Percentiles rank a stretch among this genome's conserved stretches.
Evolutionary conservation across 2,329 filamentous ascomycete genomes (phyloP).

Genomic region (Ascochyta pisi): DNA sequence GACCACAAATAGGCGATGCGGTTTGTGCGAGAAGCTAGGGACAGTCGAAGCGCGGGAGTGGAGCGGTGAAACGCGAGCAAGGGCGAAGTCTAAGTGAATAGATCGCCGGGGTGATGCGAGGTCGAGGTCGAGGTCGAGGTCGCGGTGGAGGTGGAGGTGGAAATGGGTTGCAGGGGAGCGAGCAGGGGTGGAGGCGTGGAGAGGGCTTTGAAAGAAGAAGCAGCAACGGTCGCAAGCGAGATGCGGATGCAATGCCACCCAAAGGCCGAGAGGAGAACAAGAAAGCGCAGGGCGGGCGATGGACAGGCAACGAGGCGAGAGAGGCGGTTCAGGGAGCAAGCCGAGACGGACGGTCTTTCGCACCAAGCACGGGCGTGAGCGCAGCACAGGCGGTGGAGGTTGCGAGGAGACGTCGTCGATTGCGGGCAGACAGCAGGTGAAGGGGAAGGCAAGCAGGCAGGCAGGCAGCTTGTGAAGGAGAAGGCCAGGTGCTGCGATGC

Average conservation of each 20-base stretch:
- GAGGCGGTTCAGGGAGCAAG: slow-evolving; percentile 1
- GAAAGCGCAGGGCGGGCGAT: slow-evolving; percentile 11
- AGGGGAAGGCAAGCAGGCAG: neutral
- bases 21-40: slow-evolving; percentile 15
- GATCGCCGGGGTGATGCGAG: slow-evolving; percentile 41
- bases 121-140: slow-evolving; percentile 2
- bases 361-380: slow-evolving; percentile 14
- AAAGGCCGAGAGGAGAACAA: slow-evolving; percentile 16
- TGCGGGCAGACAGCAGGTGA: slow-evolving; percentile 10
- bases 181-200: slow-evolving; percentile 11
- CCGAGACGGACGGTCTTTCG: slow-evolving; percentile 11
- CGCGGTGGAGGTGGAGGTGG: no score
- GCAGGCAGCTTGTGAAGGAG: neutral
- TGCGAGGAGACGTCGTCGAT: slow-evolving; percentile 11
- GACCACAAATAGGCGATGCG: slow-evolving; percentile 23
- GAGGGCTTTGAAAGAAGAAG: slow-evolving; percentile 18
- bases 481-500: neutral
- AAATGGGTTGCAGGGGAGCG: slow-evolving; percentile 23
- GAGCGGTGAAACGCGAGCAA: slow-evolving; percentile 31
- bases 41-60: slow-evolving; percentile 15
- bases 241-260: slow-evolving; percentile 19
- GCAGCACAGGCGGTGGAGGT: slow-evolving; percentile 21
- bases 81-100: slow-evolving; percentile 51
- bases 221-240: slow-evolving; percentile 25
- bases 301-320: slow-evolving; percentile 12